Percentiles rank a stretch among this genome's conserved stretches.
phyloP scores from a whole-genome alignment of 2,329 filamentous ascomycete species.

The Cladosporium sp. region DNA sequence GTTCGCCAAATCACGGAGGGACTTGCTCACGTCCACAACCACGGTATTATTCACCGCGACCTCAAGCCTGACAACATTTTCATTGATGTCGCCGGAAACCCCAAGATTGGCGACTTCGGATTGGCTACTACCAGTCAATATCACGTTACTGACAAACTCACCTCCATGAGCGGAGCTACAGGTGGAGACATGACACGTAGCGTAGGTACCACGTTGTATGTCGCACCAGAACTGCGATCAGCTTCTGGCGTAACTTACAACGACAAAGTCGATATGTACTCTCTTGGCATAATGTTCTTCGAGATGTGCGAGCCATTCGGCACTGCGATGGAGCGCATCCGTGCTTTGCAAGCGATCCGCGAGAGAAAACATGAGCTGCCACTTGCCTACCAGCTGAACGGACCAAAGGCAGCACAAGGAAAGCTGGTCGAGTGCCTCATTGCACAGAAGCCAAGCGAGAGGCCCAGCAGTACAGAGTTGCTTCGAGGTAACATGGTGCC shows the following conservation, averaged over 20 bases:
- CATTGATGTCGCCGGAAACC: slow-evolving; percentile 84
- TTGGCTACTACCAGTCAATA: slow-evolving; percentile 87
- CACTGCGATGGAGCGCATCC: slow-evolving; percentile 64
- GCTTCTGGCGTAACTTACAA: slow-evolving; percentile 76
- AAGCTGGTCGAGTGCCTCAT: slow-evolving; percentile 79
- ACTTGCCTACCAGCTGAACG: slow-evolving; percentile 65
- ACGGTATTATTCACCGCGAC: slow-evolving; percentile 93
- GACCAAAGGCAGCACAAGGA: slow-evolving; percentile 68
- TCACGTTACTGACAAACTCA: slow-evolving; percentile 57
- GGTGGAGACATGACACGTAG: slow-evolving; percentile 66
- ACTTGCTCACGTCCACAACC: slow-evolving; percentile 81
- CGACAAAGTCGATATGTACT: slow-evolving; percentile 98
- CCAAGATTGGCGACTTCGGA: slow-evolving; percentile 96
- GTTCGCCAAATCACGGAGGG: slow-evolving; percentile 91
- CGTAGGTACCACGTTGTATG: slow-evolving; percentile 81
- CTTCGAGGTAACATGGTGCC: slow-evolving; percentile 84
- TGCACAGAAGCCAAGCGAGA: slow-evolving; percentile 76
- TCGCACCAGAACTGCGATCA: slow-evolving; percentile 86
- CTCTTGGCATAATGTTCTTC: slow-evolving; percentile 94
- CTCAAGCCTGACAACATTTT: slow-evolving; percentile 98
- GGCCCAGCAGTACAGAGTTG: slow-evolving; percentile 79
- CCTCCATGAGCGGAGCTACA: slow-evolving; percentile 32
- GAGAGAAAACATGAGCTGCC: slow-evolving; percentile 69
- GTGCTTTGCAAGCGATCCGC: slow-evolving; percentile 68
- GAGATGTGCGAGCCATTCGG: slow-evolving; percentile 79